A percentile compares a stretch with the other conserved stretches of the same genome.
phyloP scores from a whole-genome alignment of 495 filamentous ascomycete species.

The Tuber umbilicatum region DNA sequence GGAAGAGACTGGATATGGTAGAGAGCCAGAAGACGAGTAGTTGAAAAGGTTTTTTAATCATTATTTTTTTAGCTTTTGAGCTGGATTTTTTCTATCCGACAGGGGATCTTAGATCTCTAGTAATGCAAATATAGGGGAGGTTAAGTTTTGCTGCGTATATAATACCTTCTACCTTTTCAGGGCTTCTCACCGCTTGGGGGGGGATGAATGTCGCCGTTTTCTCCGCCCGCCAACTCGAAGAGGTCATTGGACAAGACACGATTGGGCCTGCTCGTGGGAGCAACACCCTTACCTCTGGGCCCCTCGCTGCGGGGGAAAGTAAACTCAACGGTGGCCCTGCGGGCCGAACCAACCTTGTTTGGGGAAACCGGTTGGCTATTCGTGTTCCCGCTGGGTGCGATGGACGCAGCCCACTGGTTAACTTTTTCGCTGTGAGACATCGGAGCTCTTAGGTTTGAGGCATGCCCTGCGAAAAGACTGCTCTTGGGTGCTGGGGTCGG shows the following conservation, averaged over 20 bases:
- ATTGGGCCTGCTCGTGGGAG: neutral
- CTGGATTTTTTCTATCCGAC: neutral
- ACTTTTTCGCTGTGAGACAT: conserved; percentile 1
- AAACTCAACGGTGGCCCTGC: neutral
- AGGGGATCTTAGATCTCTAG: neutral
- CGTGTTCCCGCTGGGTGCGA: neutral
- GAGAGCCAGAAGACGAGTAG: neutral
- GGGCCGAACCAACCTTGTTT: neutral
- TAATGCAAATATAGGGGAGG: neutral
- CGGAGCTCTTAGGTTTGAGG: neutral
- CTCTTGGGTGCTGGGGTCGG: neutral
- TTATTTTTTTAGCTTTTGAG: neutral
- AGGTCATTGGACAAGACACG: neutral
- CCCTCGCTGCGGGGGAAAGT: neutral
- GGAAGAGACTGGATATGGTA: neutral
- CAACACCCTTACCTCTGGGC: neutral
- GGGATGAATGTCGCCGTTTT: neutral
- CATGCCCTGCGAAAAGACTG: neutral
- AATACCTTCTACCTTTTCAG: neutral
- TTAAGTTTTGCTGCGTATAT: neutral
- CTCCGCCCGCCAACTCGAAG: neutral
- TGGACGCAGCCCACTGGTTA: neutral
- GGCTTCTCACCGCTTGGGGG: neutral
- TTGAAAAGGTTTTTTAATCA: neutral
- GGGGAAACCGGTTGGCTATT: neutral